Conservation (phyloP, 2,329 filamentous ascomycete species). For the Truncatella angustata region DNA sequence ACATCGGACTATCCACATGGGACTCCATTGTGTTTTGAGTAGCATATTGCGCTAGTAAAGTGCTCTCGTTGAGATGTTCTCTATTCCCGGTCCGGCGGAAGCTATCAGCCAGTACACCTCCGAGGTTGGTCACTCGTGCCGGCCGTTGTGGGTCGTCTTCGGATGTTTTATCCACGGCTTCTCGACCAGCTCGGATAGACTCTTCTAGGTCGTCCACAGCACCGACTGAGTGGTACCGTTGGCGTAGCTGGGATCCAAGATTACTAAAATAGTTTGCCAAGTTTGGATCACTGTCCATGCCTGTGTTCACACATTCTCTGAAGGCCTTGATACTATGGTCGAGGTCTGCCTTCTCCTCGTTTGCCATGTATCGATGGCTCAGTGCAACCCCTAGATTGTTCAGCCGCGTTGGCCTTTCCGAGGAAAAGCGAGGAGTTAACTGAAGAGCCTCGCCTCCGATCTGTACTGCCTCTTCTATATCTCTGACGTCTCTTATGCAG, state of each 20-base stretch:
- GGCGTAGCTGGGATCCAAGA: neutral
- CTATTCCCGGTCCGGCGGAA: neutral
- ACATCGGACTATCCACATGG: neutral
- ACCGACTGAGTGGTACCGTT: neutral
- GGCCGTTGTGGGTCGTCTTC: neutral
- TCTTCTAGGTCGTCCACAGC: neutral
- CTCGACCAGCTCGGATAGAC: neutral
- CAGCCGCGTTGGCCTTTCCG: neutral
- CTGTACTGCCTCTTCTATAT: neutral
- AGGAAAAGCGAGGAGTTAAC: neutral
- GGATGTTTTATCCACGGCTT: neutral
- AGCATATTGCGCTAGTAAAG: neutral
- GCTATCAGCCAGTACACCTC: neutral
- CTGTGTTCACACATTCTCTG: neutral
- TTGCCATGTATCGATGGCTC: neutral
- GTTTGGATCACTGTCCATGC: neutral
- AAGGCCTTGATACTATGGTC: neutral
- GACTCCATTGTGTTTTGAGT: neutral
- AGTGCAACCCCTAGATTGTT: neutral
- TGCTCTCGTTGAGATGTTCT: neutral
- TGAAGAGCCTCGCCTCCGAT: neutral
- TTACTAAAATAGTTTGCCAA: neutral
- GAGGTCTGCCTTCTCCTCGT: neutral
- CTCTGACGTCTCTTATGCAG: neutral
- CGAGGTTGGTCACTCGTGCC: neutral